These are phyloP conservation scores for Puccinia brachypodii DNA, from an alignment of 1,284 basidiomycete genomes.

Conservation along the genomic window DNA sequence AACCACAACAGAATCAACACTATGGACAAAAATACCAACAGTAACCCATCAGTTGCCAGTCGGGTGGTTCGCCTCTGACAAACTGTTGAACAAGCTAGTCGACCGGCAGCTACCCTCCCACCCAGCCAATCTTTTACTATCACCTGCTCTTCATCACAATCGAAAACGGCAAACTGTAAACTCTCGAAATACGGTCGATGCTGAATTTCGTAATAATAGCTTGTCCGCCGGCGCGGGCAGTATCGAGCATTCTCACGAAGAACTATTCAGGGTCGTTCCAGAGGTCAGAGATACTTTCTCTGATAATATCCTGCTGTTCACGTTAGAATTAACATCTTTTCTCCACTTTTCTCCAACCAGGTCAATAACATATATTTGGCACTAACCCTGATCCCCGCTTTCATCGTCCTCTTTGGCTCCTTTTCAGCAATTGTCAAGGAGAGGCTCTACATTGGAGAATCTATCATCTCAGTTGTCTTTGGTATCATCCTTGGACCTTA, in stretches of 20 bases:
- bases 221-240: conserved; percentile 4
- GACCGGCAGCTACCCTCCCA: not conserved
- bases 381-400: conserved; percentile 36
- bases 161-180: not conserved
- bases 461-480: conserved; percentile 89
- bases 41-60: not conserved
- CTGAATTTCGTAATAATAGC: conserved; percentile 21
- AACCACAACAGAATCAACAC: not conserved
- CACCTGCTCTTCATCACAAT: not conserved
- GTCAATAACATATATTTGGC: conserved; percentile 20
- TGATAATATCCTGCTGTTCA: not conserved
- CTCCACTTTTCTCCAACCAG: conserved; percentile 1
- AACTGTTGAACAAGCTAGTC: not conserved
- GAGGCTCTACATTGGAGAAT: conserved; percentile 86
- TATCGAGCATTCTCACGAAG: conserved; percentile 27
- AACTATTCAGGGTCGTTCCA: conserved; percentile 28
- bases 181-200: not conserved
- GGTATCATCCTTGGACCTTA: conserved; percentile 90
- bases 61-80: not conserved
- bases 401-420: conserved; percentile 41
- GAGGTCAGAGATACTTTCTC: not conserved
- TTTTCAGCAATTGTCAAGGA: conserved; percentile 47
- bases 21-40: not conserved
- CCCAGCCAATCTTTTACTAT: not conserved
- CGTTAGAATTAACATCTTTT: not conserved